Conservation (phyloP, 257 asterid genomes). For the Anisodus tanguticus region DNA sequence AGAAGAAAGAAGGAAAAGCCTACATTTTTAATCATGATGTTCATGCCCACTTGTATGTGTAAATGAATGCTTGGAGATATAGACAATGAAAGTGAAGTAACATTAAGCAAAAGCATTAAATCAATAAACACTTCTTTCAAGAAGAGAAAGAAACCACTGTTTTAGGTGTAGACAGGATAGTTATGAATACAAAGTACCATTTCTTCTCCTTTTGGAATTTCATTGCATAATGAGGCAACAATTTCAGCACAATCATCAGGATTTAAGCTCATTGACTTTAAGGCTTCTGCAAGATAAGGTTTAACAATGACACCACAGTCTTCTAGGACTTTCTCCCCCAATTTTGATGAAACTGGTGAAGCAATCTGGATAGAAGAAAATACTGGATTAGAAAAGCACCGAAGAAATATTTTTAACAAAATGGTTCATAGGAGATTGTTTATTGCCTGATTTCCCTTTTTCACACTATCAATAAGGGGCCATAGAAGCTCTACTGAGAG, state of each 20-base stretch:
- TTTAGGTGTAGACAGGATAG: not conserved
- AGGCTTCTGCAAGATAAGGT: conserved; percentile 43
- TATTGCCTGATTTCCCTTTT: conserved; percentile 41
- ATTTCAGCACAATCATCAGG: conserved; percentile 50
- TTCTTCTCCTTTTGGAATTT: conserved; percentile 39
- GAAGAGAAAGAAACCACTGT: not conserved
- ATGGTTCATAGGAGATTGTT: not conserved
- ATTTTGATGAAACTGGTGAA: conserved; percentile 55
- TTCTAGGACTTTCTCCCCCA: conserved; percentile 58
- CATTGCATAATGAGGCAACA: conserved; percentile 44
- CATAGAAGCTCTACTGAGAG: conserved; percentile 45
- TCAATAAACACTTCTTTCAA: not conserved
- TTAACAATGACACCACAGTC: conserved; percentile 52
- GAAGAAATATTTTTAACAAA: not conserved
- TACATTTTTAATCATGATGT: not conserved
- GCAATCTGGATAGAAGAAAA: conserved; percentile 46
- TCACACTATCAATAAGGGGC: conserved; percentile 45
- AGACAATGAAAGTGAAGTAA: not conserved
- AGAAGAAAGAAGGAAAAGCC: not conserved
- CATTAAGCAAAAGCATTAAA: not conserved
- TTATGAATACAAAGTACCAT: conserved; percentile 44
- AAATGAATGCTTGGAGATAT: not conserved
- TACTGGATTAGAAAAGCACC: conserved; percentile 20
- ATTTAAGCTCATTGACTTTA: conserved; percentile 46
- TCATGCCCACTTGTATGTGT: not conserved